These are phyloP conservation scores for Candida glaebosa DNA, from an alignment of 805 yeast genomes.

Conservation along the genomic window DNA sequence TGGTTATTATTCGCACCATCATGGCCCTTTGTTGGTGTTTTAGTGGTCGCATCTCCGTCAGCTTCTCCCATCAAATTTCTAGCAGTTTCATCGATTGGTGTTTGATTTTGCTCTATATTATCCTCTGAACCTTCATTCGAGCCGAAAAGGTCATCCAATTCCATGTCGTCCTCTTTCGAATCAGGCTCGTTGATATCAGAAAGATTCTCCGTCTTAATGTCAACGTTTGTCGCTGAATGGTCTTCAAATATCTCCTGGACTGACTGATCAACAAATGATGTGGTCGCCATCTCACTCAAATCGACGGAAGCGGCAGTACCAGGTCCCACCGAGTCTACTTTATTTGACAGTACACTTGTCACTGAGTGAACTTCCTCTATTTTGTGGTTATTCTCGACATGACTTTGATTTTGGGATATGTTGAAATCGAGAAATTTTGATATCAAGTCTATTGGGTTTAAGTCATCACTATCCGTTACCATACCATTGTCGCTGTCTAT, in stretches of 20 bases:
- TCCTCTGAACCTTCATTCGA: constrained; percentile 10
- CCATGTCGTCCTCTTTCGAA: constrained; percentile 18
- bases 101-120: not conserved
- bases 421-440: constrained; percentile 34
- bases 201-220: not conserved
- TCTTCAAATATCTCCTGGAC: constrained; percentile 10
- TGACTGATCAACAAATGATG: constrained; percentile 4
- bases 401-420: constrained; percentile 18
- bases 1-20: too few species aligned
- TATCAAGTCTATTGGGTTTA: constrained; percentile 32
- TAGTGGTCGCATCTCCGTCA: not conserved
- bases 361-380: constrained; percentile 13
- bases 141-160: constrained; percentile 18
- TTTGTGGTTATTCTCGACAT: constrained; percentile 6
- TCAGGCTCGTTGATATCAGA: constrained; percentile 2
- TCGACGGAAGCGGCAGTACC: constrained; percentile 1
- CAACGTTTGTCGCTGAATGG: not conserved
- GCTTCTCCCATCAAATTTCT: not conserved
- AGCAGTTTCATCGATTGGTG: not conserved
- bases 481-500: constrained; percentile 13
- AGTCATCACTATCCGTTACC: too few species aligned
- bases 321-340: constrained; percentile 14
- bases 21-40: too few species aligned
- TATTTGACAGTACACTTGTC: constrained; percentile 20
- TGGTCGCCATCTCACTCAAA: constrained; percentile 11